Conservation (phyloP, 192 early-diverging fungal species). For the Mortierella hygrophila region DNA sequence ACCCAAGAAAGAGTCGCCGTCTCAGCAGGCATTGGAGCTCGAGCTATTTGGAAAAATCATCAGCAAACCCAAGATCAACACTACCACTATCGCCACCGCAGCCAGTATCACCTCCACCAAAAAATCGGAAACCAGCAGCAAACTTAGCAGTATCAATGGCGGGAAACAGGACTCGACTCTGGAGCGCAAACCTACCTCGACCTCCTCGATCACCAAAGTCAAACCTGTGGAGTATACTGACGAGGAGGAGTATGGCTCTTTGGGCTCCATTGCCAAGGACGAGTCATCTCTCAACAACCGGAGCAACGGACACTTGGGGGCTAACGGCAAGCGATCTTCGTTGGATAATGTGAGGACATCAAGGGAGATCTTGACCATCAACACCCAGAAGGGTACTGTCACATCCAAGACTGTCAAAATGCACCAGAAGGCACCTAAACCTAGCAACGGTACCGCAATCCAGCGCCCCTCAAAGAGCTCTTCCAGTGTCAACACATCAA, state of each 20-base stretch:
- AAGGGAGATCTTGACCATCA: constrained; percentile 40
- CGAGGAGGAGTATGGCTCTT: constrained; percentile 17
- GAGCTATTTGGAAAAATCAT: constrained; percentile 34
- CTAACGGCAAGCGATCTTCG: not conserved
- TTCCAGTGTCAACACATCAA: not conserved
- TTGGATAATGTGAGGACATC: not conserved
- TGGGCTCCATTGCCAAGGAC: constrained; percentile 9
- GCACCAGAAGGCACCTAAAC: not conserved
- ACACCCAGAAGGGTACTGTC: constrained; percentile 22
- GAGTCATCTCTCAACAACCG: not conserved
- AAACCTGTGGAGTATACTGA: constrained; percentile 2
- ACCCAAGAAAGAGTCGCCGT: not conserved
- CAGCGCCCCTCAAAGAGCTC: not conserved
- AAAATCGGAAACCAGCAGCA: not conserved
- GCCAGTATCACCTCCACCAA: not conserved
- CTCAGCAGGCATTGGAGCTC: constrained; percentile 32
- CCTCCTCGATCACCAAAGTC: not conserved
- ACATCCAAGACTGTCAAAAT: not conserved
- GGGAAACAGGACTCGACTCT: not conserved
- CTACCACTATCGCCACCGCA: not conserved
- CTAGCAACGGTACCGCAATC: not conserved
- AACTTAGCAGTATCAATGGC: constrained; percentile 9
- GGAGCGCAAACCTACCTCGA: not conserved
- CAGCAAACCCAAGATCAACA: not conserved
- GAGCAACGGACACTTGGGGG: not conserved